A percentile compares a stretch with the other conserved stretches of the same genome.
These are phyloP conservation scores for Isatis lusitanica DNA, from an alignment of 441 rosid species.

Conservation along the genomic window DNA sequence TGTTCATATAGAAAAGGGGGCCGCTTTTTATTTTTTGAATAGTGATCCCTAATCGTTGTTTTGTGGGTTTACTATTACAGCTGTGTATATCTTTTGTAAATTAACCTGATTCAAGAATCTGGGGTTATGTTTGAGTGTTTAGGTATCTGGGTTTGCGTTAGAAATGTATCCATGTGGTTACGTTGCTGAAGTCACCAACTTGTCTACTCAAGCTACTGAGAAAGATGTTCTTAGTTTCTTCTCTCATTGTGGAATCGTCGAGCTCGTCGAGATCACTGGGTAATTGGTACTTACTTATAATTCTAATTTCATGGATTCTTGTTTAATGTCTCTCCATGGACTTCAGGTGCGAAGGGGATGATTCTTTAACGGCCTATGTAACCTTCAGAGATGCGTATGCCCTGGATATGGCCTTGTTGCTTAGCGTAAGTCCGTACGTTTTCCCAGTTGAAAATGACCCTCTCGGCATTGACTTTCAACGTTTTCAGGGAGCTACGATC, in stretches of 20 bases:
- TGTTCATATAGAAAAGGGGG: not conserved
- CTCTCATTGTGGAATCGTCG: conserved; percentile 66
- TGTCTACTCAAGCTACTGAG: conserved; percentile 71
- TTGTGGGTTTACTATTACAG: not conserved
- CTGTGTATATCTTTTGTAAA: not conserved
- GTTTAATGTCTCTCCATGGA: not conserved
- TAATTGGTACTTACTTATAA: conserved; percentile 6
- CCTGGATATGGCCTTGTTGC: conserved; percentile 78
- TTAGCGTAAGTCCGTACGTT: conserved; percentile 55
- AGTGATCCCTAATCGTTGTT: not conserved
- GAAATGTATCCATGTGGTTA: conserved; percentile 73
- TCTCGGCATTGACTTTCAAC: not conserved
- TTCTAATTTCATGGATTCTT: not conserved
- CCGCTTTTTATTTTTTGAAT: not conserved
- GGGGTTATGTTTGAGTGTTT: not conserved
- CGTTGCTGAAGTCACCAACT: conserved; percentile 66
- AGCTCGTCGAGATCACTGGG: conserved; percentile 72
- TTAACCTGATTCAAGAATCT: conserved; percentile 3
- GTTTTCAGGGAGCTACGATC: conserved; percentile 79
- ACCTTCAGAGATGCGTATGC: conserved; percentile 74
- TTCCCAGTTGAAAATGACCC: not conserved
- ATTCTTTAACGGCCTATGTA: conserved; percentile 71
- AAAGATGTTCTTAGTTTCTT: conserved; percentile 69
- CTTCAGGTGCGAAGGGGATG: conserved; percentile 55
- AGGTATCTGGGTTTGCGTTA: not conserved